phyloP scores from a whole-genome alignment of 306 rosid genomes.

The Pterocarpus macrocarpus region DNA sequence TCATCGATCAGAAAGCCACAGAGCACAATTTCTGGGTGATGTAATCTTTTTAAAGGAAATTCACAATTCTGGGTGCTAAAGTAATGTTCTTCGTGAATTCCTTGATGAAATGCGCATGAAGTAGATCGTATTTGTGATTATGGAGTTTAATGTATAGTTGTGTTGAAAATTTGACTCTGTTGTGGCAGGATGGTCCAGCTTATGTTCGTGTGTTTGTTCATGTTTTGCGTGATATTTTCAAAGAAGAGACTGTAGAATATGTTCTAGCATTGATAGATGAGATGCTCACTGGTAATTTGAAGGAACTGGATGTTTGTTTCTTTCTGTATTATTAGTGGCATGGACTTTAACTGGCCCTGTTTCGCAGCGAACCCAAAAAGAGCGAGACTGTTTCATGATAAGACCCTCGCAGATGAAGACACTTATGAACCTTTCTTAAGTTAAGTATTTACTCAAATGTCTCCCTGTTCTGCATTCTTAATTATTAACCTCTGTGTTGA shows the following conservation, averaged over 20 bases:
- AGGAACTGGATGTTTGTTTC: background rate
- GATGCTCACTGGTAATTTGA: slow-evolving; percentile 71
- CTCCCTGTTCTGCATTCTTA: slow-evolving; percentile 24
- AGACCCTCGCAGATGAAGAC: slow-evolving; percentile 74
- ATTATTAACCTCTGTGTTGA: slow-evolving; percentile 7
- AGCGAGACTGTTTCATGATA: slow-evolving; percentile 90
- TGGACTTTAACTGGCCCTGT: slow-evolving; percentile 40
- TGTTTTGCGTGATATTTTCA: slow-evolving; percentile 76
- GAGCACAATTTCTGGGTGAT: slow-evolving; percentile 78
- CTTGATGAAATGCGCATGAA: background rate
- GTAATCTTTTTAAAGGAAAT: slow-evolving; percentile 44
- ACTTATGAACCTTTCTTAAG: slow-evolving; percentile 93
- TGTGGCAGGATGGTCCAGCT: slow-evolving; percentile 84
- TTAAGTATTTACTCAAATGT: slow-evolving; percentile 56
- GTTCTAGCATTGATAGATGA: slow-evolving; percentile 81
- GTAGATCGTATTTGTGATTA: background rate
- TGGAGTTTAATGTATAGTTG: slow-evolving; percentile 14
- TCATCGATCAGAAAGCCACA: slow-evolving; percentile 72
- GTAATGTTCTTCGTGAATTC: background rate
- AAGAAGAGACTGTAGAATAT: slow-evolving; percentile 87
- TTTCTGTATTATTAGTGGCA: slow-evolving; percentile 11
- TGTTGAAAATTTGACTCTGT: slow-evolving; percentile 21
- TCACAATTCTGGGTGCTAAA: background rate
- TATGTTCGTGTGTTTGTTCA: slow-evolving; percentile 78
- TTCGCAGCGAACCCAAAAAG: slow-evolving; percentile 88